Conservation (phyloP, 2,329 filamentous ascomycete genomes). For the Tolypocladium endophyticum region DNA sequence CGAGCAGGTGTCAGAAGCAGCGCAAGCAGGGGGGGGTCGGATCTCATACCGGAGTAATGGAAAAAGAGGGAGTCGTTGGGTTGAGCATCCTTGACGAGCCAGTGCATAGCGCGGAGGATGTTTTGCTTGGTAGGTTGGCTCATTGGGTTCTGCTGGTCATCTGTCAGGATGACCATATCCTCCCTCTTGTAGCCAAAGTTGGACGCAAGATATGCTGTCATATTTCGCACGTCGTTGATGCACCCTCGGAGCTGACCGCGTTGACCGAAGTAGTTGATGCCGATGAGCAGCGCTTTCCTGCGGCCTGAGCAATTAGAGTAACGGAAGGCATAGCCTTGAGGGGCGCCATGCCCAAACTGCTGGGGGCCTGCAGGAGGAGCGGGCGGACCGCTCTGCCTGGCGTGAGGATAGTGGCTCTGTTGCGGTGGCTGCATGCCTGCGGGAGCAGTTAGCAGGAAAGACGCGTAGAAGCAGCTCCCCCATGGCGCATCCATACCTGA, state of each 20-base stretch:
- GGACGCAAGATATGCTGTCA: slow-evolving; percentile 82
- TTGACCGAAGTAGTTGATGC: slow-evolving; percentile 95
- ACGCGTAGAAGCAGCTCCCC: neutral
- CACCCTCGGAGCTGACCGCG: slow-evolving; percentile 83
- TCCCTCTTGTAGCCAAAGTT: slow-evolving; percentile 88
- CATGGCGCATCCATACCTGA: slow-evolving; percentile 5
- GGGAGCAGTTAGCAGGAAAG: neutral
- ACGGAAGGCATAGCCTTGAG: slow-evolving; percentile 71
- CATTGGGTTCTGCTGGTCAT: slow-evolving; percentile 96
- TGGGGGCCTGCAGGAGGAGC: slow-evolving; percentile 59
- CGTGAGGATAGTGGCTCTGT: slow-evolving; percentile 3
- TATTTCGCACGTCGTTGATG: slow-evolving; percentile 96
- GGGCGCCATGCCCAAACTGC: slow-evolving; percentile 70
- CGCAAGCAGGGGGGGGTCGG: neutral
- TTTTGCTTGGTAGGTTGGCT: slow-evolving; percentile 95
- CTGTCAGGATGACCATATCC: slow-evolving; percentile 94
- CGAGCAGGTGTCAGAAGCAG: neutral
- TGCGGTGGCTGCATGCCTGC: slow-evolving; percentile 9
- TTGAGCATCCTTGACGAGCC: slow-evolving; percentile 86
- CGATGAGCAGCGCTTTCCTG: slow-evolving; percentile 81
- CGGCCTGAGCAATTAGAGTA: slow-evolving; percentile 86
- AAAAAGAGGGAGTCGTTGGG: slow-evolving; percentile 96
- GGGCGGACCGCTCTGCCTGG: slow-evolving; percentile 37
- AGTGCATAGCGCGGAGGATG: slow-evolving; percentile 92
- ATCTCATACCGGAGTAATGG: slow-evolving; percentile 74